Base-by-base conservation (phyloP, 192 early-diverging fungal species). In the Backusella macrospora region DNA sequence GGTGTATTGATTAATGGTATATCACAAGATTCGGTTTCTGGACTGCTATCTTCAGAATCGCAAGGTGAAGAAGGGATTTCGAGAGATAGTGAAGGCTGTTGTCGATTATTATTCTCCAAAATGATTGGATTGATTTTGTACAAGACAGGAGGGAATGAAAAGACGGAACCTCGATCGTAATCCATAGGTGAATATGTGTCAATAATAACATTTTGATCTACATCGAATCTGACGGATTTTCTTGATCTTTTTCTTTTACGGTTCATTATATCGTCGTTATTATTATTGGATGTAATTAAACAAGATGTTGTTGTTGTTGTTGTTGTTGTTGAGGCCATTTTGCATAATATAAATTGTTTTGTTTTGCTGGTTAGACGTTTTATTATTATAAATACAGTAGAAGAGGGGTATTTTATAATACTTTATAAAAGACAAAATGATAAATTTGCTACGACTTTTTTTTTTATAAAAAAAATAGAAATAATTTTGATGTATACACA, bases 181-280 rank as follows among this genome's bases (percentile, higher is more conserved):
- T 76, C 74, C 16, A 49, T 49, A 18, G 74, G 67, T 48, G 74
- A 76, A 62, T 76, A 76, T 3, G 74, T 76, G 37, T 70, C 59
- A 4, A 76, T 70, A 18, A 76, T 62, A 38, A 70, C 68, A 13
- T 62, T 42, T 40, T 76, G 55, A 23, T 73, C 72, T 44, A 47
- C 68, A 64, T 70, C 40, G 46, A 76, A 76, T 68, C 67, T 14
- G 26, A 76, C 74, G 6, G 74, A 64, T 68, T 73, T 64, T 1
- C 26, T 39, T 62, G 46, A 44, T 68, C 64, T 23, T 55, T 67
- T 68, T 74, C 73, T 67, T 10, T 66, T 66, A 13, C 40, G 39
- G n/a, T 40, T 21, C 6, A 21, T 52, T 34, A 34, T 34, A 2
- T 34, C 29, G 29, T 34, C 52, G 13, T 59, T 18, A 13, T 66